Evolutionary conservation across 495 filamentous ascomycete species (phyloP), one percentile per base, ranked within the genome.

Genomic region (Penicillium canescens): DNA sequence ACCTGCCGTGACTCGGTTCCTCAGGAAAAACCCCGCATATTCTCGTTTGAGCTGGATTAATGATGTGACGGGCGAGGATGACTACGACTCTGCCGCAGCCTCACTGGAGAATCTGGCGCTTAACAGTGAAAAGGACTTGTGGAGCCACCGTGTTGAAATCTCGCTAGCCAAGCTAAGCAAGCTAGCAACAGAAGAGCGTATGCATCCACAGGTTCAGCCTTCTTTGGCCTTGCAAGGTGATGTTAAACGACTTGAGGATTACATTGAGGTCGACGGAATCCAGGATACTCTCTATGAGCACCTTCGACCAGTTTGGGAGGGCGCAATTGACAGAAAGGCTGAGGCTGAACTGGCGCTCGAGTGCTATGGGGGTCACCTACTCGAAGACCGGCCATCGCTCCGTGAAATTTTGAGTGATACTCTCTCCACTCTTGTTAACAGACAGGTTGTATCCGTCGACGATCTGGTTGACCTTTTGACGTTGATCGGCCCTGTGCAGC

Each of bases 41-140:
- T 82, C 85, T 36, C 89, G 88, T 59, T 68, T 97, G n/a, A 79
- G 86, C 36, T 98, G 94, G 94, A 93, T 98, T 70, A 93, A 98
- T 68, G 92, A 96, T 61, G 82, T 96, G 16, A 71, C 81, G 46
- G 76, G 82, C 18, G 86, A 91, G 63, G 77, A 84, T 48, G 82
- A 94, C 46, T 93, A 88, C 56, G 73, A 80, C 31, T 76, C 76
- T 51, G 92, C 93, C 12, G 85, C 85, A 9, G 68, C 81, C 26
- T 85, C 79, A 1, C 78, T 98, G 24, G 69, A 86, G 24, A 69
- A 80, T 9, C 70, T 89, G 4, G 91, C 88, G 9, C 68, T 83
- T 33, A 71, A 75, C 24, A 79, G 80, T 39, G 90, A 96, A 62
- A 79, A 81, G 39, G 84, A 91, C 44, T 66, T 93, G 9, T 96